phyloP scores from a whole-genome alignment of 495 filamentous ascomycete species.

The Penicillium alfredii region DNA sequence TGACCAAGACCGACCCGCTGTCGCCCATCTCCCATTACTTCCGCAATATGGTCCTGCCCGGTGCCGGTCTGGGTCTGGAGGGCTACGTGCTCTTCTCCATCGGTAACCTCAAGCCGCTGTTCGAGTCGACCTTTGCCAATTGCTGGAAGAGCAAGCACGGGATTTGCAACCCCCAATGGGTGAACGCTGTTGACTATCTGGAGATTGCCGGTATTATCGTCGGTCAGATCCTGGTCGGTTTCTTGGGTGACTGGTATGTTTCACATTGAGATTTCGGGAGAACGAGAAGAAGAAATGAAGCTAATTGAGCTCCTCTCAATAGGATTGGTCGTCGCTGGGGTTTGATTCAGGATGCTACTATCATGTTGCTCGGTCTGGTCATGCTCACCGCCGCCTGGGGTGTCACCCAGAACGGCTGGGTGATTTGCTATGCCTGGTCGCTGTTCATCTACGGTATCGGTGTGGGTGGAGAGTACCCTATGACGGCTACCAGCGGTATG shows the following conservation, averaged over 20 bases:
- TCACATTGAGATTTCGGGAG: background rate
- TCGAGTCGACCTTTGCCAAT: slow-evolving; percentile 56
- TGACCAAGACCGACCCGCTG: slow-evolving; percentile 76
- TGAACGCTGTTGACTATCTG: slow-evolving; percentile 72
- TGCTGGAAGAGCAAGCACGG: slow-evolving; percentile 61
- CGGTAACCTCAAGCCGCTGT: slow-evolving; percentile 76
- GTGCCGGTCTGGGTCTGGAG: slow-evolving; percentile 82
- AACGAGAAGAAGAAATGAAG: background rate
- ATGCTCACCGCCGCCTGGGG: slow-evolving; percentile 89
- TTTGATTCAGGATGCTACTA: slow-evolving; percentile 83
- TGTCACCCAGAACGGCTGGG: slow-evolving; percentile 75
- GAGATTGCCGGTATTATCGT: slow-evolving; percentile 86
- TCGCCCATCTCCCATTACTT: slow-evolving; percentile 77
- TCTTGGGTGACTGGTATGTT: slow-evolving; percentile 51
- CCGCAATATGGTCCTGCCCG: slow-evolving; percentile 80
- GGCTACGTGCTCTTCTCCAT: slow-evolving; percentile 94
- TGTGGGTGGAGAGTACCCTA: slow-evolving; percentile 84
- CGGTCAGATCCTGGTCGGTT: slow-evolving; percentile 72
- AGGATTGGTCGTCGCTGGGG: slow-evolving; percentile 85
- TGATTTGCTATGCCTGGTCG: slow-evolving; percentile 87
- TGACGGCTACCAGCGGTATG: slow-evolving; percentile 93
- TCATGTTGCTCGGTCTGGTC: slow-evolving; percentile 84
- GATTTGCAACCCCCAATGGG: slow-evolving; percentile 68
- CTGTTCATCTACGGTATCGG: slow-evolving; percentile 88
- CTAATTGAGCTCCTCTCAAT: slow-evolving; percentile 3